Percentiles rank a stretch among this genome's conserved stretches.
These are phyloP conservation scores for Malus hybrid DNA, from an alignment of 331 rosid species.

Conservation along the genomic window DNA sequence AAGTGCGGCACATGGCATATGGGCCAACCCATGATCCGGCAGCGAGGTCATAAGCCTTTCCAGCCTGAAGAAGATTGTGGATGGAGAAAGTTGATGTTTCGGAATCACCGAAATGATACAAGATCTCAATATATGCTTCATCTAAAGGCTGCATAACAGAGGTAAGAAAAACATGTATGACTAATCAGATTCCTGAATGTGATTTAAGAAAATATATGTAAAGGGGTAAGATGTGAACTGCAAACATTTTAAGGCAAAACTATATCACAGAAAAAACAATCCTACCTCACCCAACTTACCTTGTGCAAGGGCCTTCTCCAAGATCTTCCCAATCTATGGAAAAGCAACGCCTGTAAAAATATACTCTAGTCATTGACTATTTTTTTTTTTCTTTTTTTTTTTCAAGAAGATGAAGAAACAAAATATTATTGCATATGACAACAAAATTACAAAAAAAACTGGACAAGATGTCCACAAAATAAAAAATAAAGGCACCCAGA, in stretches of 20 bases:
- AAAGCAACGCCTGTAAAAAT: constrained; percentile 60
- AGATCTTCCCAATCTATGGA: constrained; percentile 79
- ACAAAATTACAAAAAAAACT: too few species aligned
- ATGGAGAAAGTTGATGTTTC: constrained; percentile 64
- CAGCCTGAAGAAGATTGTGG: constrained; percentile 87
- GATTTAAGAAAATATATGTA: background rate
- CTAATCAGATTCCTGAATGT: background rate
- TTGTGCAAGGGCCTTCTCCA: constrained; percentile 64
- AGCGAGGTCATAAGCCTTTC: constrained; percentile 74
- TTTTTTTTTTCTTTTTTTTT: too few species aligned
- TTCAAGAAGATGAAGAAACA: too few species aligned
- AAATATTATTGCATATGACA: too few species aligned
- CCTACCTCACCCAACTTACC: constrained; percentile 42
- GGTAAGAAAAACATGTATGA: background rate
- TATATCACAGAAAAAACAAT: background rate
- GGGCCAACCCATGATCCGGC: constrained; percentile 99
- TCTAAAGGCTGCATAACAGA: constrained; percentile 54
- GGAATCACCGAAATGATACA: constrained; percentile 80
- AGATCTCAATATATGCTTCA: constrained; percentile 51
- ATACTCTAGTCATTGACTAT: constrained; percentile 9
- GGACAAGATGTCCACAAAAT: too few species aligned
- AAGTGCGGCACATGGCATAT: constrained; percentile 97
- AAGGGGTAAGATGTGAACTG: background rate
- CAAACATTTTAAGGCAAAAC: background rate
- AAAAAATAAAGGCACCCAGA: too few species aligned